These are phyloP conservation scores for Lichtheimia hyalospora DNA, from an alignment of 371 early-diverging fungal species.

Conservation along the genomic window DNA sequence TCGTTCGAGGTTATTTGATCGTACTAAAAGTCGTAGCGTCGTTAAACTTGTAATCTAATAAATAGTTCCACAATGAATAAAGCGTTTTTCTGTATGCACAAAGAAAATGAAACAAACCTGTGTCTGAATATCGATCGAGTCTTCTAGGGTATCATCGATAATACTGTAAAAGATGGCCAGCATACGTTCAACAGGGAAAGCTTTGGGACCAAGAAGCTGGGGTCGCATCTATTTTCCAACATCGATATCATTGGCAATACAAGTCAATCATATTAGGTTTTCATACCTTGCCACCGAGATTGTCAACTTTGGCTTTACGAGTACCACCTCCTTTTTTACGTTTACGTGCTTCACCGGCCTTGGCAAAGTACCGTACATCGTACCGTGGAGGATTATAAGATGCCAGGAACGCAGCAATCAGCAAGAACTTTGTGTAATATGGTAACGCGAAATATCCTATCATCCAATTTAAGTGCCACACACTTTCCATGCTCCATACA, in stretches of 20 bases:
- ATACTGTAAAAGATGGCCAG: slow-evolving; percentile 94
- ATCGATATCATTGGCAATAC: background rate
- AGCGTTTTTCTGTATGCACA: background rate
- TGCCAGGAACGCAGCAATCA: slow-evolving; percentile 88
- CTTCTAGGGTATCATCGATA: slow-evolving; percentile 66
- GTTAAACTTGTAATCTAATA: slow-evolving; percentile 75
- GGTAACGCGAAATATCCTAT: slow-evolving; percentile 66
- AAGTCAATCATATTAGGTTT: background rate
- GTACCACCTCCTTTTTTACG: slow-evolving; percentile 53
- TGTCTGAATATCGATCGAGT: slow-evolving; percentile 75
- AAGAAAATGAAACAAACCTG: slow-evolving; percentile 66
- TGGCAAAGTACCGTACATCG: slow-evolving; percentile 85
- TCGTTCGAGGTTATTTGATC: slow-evolving; percentile 68
- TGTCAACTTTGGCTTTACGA: slow-evolving; percentile 37
- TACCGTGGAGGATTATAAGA: slow-evolving; percentile 89
- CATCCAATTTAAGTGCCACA: background rate
- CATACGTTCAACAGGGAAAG: slow-evolving; percentile 91
- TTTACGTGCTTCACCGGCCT: slow-evolving; percentile 50
- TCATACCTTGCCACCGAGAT: slow-evolving; percentile 42
- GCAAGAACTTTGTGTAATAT: slow-evolving; percentile 78
- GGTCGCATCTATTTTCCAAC: slow-evolving; percentile 60
- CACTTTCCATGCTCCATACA: background rate
- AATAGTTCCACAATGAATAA: background rate
- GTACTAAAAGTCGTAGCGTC: slow-evolving; percentile 68
- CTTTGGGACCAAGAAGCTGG: slow-evolving; percentile 86